These are phyloP conservation scores for Tephrocybe sp. DNA, from an alignment of 768 basidiomycete species.

Conservation along the genomic window DNA sequence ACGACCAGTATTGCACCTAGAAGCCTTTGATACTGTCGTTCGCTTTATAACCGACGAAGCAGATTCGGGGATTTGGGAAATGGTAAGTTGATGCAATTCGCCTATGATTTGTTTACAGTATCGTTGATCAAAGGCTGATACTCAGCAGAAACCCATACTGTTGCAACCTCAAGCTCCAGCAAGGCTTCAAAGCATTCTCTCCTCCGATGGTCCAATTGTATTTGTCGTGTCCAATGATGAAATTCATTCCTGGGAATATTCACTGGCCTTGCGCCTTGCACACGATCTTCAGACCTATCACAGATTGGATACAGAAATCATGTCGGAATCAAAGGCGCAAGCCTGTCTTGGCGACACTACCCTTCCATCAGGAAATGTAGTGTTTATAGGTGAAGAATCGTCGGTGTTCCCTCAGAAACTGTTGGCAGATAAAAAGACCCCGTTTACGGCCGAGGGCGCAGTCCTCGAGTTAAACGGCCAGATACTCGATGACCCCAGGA, in stretches of 20 bases:
- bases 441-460: constrained; percentile 28
- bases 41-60: constrained; percentile 11
- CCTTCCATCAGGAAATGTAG: constrained; percentile 47
- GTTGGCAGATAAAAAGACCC: constrained; percentile 30
- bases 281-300: constrained; percentile 69
- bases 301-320: constrained; percentile 63
- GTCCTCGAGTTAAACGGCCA: constrained; percentile 25
- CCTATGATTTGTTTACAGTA: not conserved
- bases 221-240: constrained; percentile 49
- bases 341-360: constrained; percentile 15
- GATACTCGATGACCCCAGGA: constrained; percentile 23
- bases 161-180: constrained; percentile 46
- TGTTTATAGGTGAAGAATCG: constrained; percentile 50
- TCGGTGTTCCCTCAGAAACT: constrained; percentile 30
- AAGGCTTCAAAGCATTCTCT: constrained; percentile 66
- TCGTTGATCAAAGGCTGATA: constrained; percentile 1
- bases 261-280: constrained; percentile 62
- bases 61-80: not conserved
- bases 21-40: constrained; percentile 2
- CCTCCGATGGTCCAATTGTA: constrained; percentile 47
- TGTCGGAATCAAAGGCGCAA: constrained; percentile 39
- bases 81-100: constrained; percentile 3
- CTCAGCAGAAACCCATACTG: not conserved
- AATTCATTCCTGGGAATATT: constrained; percentile 35
- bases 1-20: constrained; percentile 7